Evolutionary conservation across 495 filamentous ascomycete genomes (phyloP), one percentile per base, ranked within the genome.

Genomic region (Tuber magnatum): DNA sequence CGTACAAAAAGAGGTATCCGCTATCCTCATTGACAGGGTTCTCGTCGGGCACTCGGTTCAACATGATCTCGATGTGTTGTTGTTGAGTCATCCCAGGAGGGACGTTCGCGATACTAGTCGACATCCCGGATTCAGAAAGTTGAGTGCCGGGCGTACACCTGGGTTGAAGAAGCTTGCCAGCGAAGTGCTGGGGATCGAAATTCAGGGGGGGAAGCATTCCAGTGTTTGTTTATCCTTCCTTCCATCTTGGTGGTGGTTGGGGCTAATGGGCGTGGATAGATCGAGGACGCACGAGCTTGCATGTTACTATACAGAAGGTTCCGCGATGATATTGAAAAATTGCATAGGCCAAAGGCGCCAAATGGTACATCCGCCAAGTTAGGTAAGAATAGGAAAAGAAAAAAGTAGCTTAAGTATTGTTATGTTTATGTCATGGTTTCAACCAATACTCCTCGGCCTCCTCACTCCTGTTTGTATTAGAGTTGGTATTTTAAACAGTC

Each of bases 21-120:
- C 85, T n/a, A 87, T 98, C 6, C 84, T 99, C 8, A 84, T 89
- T 35, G 91, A 86, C 20, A 86, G 92, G 24, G 88, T 98, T 43
- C 84, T 99, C 0, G 88, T 99, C 3, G 95, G 95, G 1, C 95
- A 99, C 83, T 92, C 94, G n/a, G 83, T 98, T 41, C 89, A 90
- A 77, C 91, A 97, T 78, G 95, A 99, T 82, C 83, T 98, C 38
- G 87, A 90, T 39, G 94, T 87, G 12, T 85, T 99, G 68, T 83
- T 92, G 48, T 84, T 98, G 40, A 85, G 87, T 22, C 94, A 97
- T 80, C 90, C 94, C 16, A 88, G 88, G 76, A 86, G 88, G 73
- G 89, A 92, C 81, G 90, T 94, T 40, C 86, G 95, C 74, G 95
- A 99, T 83, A 99, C 95, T 61, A 90, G 92, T 80, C 89, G 89